Conservation (phyloP, 2,329 filamentous ascomycete species). For the Talaromyces sp. region DNA sequence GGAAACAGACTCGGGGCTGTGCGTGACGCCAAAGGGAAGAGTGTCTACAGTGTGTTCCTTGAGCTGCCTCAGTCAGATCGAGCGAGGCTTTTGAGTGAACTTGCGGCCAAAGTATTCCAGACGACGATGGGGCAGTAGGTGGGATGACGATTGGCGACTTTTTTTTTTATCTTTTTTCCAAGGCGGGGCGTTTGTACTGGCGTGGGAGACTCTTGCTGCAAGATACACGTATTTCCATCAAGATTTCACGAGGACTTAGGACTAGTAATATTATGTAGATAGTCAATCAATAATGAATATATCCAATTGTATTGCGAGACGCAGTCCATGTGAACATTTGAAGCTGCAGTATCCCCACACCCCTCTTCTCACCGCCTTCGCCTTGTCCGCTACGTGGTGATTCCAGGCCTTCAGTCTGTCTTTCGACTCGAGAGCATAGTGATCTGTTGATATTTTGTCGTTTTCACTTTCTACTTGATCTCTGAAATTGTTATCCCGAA, state of each 20-base stretch:
- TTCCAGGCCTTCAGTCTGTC: background rate
- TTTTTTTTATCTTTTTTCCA: background rate
- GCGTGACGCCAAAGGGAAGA: constrained; percentile 86
- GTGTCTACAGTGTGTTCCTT: constrained; percentile 84
- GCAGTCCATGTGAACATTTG: background rate
- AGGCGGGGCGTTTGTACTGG: background rate
- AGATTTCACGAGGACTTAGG: background rate
- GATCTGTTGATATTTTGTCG: background rate
- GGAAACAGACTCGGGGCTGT: constrained; percentile 89
- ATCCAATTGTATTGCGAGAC: background rate
- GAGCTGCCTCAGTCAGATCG: constrained; percentile 80
- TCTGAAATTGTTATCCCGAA: background rate
- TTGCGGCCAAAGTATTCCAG: constrained; percentile 76
- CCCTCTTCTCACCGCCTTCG: constrained; percentile 10
- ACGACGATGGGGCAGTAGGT: constrained; percentile 17
- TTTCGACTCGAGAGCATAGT: background rate
- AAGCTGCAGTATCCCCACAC: background rate
- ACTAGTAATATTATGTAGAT: background rate
- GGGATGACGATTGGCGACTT: background rate
- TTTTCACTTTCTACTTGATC: background rate
- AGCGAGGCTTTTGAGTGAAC: constrained; percentile 70
- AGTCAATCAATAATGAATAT: background rate
- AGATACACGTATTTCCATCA: background rate
- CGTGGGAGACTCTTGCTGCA: background rate
- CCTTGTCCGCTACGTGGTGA: background rate